These are phyloP conservation scores for Aspergillus bridgeri DNA, from an alignment of 495 filamentous ascomycete genomes.

Conservation along the genomic window DNA sequence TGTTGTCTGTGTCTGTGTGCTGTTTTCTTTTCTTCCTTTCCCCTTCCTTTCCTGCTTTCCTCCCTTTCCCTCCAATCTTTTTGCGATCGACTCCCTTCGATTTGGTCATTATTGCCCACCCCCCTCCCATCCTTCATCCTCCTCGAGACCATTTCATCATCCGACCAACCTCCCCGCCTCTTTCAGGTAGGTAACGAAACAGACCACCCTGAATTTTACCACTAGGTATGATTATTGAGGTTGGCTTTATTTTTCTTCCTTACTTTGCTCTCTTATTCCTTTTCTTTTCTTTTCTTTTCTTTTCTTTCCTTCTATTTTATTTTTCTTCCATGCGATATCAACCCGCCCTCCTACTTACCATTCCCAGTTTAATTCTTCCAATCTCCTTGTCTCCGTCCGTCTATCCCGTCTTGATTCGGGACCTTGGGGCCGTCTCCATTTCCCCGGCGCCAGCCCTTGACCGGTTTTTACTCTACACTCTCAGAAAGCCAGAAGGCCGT, in stretches of 20 bases:
- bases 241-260: too few relatives aligned
- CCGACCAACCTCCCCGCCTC: background rate
- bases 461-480: constrained; percentile 11
- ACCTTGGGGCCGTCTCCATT: background rate
- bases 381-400: background rate
- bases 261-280: too few relatives aligned
- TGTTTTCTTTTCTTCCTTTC: constrained; percentile 1
- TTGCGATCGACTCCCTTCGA: background rate
- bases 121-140: background rate
- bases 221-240: too few relatives aligned
- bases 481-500: constrained; percentile 16
- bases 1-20: constrained; percentile 6
- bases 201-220: background rate
- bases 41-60: constrained; percentile 1
- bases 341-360: constrained; percentile 2
- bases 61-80: background rate
- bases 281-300: background rate
- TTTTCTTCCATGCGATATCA: constrained; percentile 1
- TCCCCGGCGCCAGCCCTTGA: constrained; percentile 12
- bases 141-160: background rate
- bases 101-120: background rate
- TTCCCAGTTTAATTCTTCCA: constrained; percentile 6
- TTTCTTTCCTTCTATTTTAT: background rate
- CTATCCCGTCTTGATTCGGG: background rate
- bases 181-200: background rate